Evolutionary conservation across 1,284 basidiomycete genomes (phyloP).

Genomic region (Trichosporon sp.): DNA sequence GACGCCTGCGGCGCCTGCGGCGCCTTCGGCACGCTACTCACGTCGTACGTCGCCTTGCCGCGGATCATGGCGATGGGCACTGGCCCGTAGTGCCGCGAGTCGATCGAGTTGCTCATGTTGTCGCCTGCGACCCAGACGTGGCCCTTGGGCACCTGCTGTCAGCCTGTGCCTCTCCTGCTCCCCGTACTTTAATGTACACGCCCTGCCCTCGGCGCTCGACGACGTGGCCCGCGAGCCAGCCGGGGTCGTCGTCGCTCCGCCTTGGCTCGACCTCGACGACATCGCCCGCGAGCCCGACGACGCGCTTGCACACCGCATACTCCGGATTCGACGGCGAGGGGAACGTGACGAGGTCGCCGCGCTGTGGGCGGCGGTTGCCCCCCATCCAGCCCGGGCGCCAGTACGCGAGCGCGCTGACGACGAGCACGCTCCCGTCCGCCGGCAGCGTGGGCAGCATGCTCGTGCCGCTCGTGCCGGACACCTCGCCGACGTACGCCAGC

Average conservation of each 20-base stretch:
- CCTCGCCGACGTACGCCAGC: conserved; percentile 34
- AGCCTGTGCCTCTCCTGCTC: too few relatives aligned
- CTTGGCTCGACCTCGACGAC: conserved; percentile 74
- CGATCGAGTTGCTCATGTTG: conserved; percentile 75
- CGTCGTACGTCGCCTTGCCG: conserved; percentile 54
- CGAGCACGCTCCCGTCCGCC: conserved; percentile 45
- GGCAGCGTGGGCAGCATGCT: conserved; percentile 30
- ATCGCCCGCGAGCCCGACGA: conserved; percentile 87
- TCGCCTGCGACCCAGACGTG: conserved; percentile 93
- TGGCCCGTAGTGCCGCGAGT: conserved; percentile 87
- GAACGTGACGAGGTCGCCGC: conserved; percentile 79
- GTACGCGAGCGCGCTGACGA: conserved; percentile 55
- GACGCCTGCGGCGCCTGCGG: too few relatives aligned
- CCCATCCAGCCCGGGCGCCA: conserved; percentile 27
- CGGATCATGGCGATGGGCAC: conserved; percentile 77
- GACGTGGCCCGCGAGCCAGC: conserved; percentile 28
- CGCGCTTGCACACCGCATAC: conserved; percentile 77
- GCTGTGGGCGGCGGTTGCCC: conserved; percentile 46
- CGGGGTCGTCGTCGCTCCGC: conserved; percentile 45
- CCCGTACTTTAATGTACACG: conserved; percentile 5
- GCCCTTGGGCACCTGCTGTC: conserved; percentile 65
- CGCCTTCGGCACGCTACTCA: neutral
- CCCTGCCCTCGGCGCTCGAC: neutral
- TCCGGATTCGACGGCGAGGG: conserved; percentile 65
- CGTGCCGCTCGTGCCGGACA: conserved; percentile 30